These are phyloP conservation scores for Knoxdaviesia capensis DNA, from an alignment of 2,329 filamentous ascomycete genomes.

Conservation along the genomic window DNA sequence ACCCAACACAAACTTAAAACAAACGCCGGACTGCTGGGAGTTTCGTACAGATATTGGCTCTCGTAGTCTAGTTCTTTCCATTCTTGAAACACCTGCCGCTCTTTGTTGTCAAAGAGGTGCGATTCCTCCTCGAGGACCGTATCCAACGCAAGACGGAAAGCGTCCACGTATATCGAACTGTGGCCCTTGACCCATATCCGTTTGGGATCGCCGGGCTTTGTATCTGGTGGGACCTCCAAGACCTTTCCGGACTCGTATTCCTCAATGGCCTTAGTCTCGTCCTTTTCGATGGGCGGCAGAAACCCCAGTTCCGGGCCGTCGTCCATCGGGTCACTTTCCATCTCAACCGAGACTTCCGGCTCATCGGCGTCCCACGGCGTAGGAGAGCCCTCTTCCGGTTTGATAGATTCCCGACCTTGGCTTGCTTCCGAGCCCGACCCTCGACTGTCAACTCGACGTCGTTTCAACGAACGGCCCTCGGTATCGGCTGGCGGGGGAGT, in stretches of 20 bases:
- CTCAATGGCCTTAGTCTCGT: conserved; percentile 35
- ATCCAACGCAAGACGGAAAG: conserved; percentile 80
- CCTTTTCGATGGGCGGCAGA: conserved; percentile 48
- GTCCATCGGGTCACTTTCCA: too few relatives aligned
- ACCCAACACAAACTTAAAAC: not conserved
- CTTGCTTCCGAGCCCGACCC: too few relatives aligned
- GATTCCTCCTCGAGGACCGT: conserved; percentile 78
- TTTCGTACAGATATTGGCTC: conserved; percentile 64
- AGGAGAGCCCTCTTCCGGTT: not conserved
- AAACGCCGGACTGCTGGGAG: too few relatives aligned
- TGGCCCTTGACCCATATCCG: conserved; percentile 48
- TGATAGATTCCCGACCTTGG: not conserved
- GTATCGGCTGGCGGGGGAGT: too few relatives aligned
- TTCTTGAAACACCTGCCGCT: conserved; percentile 53
- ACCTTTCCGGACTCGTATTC: conserved; percentile 12
- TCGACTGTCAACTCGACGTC: too few relatives aligned
- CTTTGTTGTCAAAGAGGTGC: conserved; percentile 67
- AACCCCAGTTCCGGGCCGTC: too few relatives aligned
- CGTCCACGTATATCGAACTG: conserved; percentile 90
- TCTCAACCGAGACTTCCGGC: too few relatives aligned
- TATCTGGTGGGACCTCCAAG: not conserved
- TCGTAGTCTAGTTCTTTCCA: conserved; percentile 66
- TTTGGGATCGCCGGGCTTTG: not conserved
- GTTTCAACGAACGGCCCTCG: too few relatives aligned
- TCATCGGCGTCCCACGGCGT: not conserved